phyloP scores from a whole-genome alignment of 192 early-diverging fungal species.

The Rhizophagus sp. region DNA sequence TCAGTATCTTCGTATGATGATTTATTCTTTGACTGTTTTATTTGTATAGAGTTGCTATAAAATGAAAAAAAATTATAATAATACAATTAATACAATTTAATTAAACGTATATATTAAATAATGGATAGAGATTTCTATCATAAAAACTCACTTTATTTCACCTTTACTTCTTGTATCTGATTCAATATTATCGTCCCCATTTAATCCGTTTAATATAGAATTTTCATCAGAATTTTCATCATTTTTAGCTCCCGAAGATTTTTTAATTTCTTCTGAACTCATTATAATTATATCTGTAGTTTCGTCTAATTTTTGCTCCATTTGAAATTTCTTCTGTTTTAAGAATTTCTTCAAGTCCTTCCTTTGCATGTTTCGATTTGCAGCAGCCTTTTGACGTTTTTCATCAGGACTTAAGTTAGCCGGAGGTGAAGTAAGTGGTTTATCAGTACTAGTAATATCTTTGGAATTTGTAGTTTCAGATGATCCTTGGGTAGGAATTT shows the following conservation, averaged over 20 bases:
- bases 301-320: not conserved
- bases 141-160: not conserved
- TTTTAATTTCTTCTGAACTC: not conserved
- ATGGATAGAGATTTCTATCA: not conserved
- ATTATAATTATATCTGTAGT: constrained; percentile 11
- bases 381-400: constrained; percentile 23
- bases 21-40: not conserved
- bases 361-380: not conserved
- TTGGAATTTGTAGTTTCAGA: not conserved
- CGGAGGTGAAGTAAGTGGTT: not conserved
- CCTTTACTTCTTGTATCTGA: not conserved
- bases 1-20: not conserved
- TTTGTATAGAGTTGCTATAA: not conserved
- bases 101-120: not conserved
- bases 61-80: not conserved
- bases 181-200: not conserved
- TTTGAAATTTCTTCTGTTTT: constrained; percentile 25
- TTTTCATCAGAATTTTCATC: not conserved
- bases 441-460: not conserved
- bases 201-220: not conserved
- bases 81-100: not conserved
- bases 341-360: constrained; percentile 6
- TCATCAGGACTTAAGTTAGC: constrained; percentile 7
- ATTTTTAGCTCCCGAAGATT: not conserved
- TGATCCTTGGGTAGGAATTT: not conserved